phyloP scores from a whole-genome alignment of 768 basidiomycete genomes.

The Gloeophyllum trabeum region DNA sequence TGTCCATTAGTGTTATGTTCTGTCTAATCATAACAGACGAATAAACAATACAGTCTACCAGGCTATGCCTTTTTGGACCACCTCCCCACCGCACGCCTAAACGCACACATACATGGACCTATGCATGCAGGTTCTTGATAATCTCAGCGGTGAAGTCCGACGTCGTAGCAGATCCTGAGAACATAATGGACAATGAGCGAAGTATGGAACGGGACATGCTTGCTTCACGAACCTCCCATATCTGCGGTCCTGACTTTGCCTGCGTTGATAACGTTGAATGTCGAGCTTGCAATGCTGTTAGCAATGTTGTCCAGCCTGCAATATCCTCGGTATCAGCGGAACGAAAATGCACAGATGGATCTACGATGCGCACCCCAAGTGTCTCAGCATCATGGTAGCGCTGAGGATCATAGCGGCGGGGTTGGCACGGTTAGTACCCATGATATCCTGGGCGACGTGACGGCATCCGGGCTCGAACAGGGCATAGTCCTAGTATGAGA shows the following conservation, averaged over 20 bases:
- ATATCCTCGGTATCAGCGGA: too few relatives aligned
- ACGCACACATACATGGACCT: too few relatives aligned
- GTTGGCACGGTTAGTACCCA: conserved; percentile 93
- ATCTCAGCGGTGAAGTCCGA: conserved; percentile 92
- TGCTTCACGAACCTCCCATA: conserved; percentile 68
- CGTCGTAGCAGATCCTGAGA: conserved; percentile 73
- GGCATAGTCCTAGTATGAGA: conserved; percentile 67
- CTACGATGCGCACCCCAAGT: conserved; percentile 65
- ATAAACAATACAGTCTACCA: too few relatives aligned
- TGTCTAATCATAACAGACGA: too few relatives aligned
- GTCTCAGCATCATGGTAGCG: conserved; percentile 95
- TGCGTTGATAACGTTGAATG: conserved; percentile 85
- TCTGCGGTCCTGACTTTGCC: conserved; percentile 89
- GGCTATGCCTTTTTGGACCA: too few relatives aligned
- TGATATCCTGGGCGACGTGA: conserved; percentile 90
- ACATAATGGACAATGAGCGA: conserved; percentile 1
- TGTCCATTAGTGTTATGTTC: too few relatives aligned
- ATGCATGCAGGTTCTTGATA: conserved; percentile 74
- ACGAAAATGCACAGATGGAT: conserved; percentile 15
- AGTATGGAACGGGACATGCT: not conserved
- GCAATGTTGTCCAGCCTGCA: conserved; percentile 82
- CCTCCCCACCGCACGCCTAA: too few relatives aligned
- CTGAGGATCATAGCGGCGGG: conserved; percentile 96
- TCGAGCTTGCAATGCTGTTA: conserved; percentile 85
- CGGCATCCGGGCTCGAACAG: conserved; percentile 98